A percentile compares a stretch with the other conserved stretches of the same genome.
These are phyloP conservation scores for Xylariaceae sp. DNA, from an alignment of 2,329 filamentous ascomycete species.

Conservation along the genomic window DNA sequence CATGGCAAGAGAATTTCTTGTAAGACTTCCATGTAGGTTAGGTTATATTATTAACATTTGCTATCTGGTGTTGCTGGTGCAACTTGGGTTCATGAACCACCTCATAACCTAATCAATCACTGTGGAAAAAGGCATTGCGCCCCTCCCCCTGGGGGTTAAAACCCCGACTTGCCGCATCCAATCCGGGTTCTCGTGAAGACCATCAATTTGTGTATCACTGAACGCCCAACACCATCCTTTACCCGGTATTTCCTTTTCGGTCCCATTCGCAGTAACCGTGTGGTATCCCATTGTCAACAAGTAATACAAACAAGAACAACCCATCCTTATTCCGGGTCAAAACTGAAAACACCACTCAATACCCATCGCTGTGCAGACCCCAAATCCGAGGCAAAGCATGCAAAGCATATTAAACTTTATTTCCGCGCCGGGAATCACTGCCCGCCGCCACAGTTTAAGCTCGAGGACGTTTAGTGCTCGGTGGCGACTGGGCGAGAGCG, in stretches of 20 bases:
- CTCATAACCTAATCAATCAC: background rate
- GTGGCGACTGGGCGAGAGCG: conserved; percentile 26
- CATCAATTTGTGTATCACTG: conserved; percentile 1
- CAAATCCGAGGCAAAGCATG: conserved; percentile 2
- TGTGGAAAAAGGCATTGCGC: background rate
- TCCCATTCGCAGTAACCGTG: conserved; percentile 1
- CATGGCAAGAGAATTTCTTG: too few species aligned
- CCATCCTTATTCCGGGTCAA: conserved; percentile 4
- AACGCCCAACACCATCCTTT: conserved; percentile 16
- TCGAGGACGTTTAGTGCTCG: conserved; percentile 30
- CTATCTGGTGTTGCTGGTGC: conserved; percentile 8
- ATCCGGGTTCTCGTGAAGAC: conserved; percentile 10
- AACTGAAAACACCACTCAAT: conserved; percentile 1
- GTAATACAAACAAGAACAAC: conserved; percentile 21
- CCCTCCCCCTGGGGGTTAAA: too few species aligned
- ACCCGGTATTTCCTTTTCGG: conserved; percentile 1
- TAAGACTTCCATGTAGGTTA: too few species aligned
- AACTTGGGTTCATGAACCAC: too few species aligned
- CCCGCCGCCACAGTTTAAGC: conserved; percentile 22
- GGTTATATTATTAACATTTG: conserved; percentile 13
- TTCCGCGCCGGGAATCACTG: conserved; percentile 8
- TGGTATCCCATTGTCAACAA: conserved; percentile 1
- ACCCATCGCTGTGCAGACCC: conserved; percentile 8
- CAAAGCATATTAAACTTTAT: background rate
- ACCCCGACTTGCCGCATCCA: conserved; percentile 4